Base-by-base conservation (phyloP, 805 yeast species). In the Starmerella kuoi region DNA sequence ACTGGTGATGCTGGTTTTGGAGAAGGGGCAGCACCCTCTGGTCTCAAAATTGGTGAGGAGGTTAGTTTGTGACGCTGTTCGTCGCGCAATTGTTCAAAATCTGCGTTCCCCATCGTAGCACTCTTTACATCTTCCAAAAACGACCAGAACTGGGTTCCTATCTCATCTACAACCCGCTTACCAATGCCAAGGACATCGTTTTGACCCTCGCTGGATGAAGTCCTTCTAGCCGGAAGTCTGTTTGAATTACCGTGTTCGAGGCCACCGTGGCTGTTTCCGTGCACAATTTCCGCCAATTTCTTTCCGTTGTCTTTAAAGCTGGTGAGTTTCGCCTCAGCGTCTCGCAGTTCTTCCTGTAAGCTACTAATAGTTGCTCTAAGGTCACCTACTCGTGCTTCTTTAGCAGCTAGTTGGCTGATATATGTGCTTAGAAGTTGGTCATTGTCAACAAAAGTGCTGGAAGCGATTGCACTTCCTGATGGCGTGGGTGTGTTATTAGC, bases 321-420 rank as follows among this genome's bases (percentile, higher is more conserved):
- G 15, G 47, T 42, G 36, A 63, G 52, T 11, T 63, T 68, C 5
- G 44, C 44, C 45, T 65, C 67, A 12, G 68, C 67, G 26, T 50
- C 55, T 25, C 52, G 49, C 41, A 65, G 56, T 37, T 59, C 57
- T 23, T 44, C 52, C 37, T 51, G 54, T n/a, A 61, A 47, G 28
- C 54, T 46, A 23, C 44, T 42, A 31, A 57, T 36, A 26, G 55
- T 61, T 36, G 55, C 57, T 17, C 55, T 45, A 25, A 65, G 55
- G 40, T 62, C 66, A 20, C 57, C 56, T 8, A 65, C 64, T 3
- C 56, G 56, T 2, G 66, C 56, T 46, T 65, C 66, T 42, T 61
- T 59, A 22, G 59, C 51, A 1, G 69, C 69, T 26, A 65, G 55
- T 37, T 60, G 50, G 25, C 35, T 40, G 18, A 46, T 37, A 11